A percentile compares a stretch with the other conserved stretches of the same genome.
Conservation (phyloP, 495 filamentous ascomycete species). For the Talaromyces stipitatus region DNA sequence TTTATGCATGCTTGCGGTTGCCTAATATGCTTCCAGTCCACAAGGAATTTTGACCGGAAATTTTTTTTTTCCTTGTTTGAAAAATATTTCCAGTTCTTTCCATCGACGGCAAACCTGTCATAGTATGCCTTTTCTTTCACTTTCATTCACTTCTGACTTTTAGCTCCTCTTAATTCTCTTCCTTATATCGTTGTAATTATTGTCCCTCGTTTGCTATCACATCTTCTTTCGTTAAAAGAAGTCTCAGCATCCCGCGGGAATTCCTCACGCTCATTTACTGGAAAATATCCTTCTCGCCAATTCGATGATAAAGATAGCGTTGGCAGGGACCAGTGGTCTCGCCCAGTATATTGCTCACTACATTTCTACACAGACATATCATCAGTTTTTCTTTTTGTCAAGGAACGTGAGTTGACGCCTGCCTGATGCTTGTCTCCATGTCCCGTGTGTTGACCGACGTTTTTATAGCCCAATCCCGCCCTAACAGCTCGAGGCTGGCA, state of each 20-base stretch:
- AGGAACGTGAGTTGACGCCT: slow-evolving; percentile 41
- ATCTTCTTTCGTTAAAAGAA: background rate
- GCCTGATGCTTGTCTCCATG: background rate
- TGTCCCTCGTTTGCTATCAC: background rate
- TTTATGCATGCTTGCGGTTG: background rate
- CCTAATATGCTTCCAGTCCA: background rate
- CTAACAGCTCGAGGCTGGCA: slow-evolving; percentile 42
- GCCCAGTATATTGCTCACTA: slow-evolving; percentile 55
- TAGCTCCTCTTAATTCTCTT: background rate
- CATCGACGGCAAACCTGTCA: background rate
- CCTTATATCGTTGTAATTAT: background rate
- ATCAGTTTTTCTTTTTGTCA: slow-evolving; percentile 63
- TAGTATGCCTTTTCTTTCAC: background rate
- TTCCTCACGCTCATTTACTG: background rate
- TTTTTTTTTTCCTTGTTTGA: background rate
- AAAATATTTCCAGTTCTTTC: background rate
- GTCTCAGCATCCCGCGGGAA: background rate
- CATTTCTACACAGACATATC: slow-evolving; percentile 46
- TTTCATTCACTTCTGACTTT: background rate
- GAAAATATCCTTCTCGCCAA: slow-evolving; percentile 1
- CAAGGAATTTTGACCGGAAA: background rate
- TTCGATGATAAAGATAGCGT: slow-evolving; percentile 61
- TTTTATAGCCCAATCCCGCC: slow-evolving; percentile 17
- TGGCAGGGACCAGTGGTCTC: slow-evolving; percentile 64
- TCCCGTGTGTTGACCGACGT: slow-evolving; percentile 9